Base-by-base conservation (phyloP, 179 eudicot species). In the Corrigiola litoralis region DNA sequence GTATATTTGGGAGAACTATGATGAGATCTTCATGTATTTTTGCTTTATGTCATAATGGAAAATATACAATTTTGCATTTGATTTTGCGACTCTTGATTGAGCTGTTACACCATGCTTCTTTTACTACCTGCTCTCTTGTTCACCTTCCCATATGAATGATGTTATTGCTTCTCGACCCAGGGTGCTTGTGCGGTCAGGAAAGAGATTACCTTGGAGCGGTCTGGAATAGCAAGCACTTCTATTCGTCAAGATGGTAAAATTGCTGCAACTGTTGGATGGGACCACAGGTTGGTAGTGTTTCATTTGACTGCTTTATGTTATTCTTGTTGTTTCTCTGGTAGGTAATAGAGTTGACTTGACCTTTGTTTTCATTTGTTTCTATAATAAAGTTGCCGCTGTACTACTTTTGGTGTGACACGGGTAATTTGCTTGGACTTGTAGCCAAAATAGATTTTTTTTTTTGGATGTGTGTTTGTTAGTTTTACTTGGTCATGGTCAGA, bases 231-330 rank as follows among this genome's bases (percentile, higher is more conserved):
- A 17, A 82, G 79, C 45, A 67, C 78, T 42, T 81, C 90, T 32
- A 85, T 89, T 67, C 77, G 94, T 18, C 61, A 80, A 25, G 96
- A 89, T 77, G 79, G 79, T 27, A 87, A 81, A 70, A 83, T 89
- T 58, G 77, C 71, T 54, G 96, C 94, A 58, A 81, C 90, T 63
- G 94, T 89, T 72, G 96, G 96, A 49, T 82, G 97, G 97, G 97
- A 90, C 71, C 89, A 78, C 70, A 75, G 95, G 95, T 87, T 68
- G 52, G 77, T 73, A 42, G 21, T 47, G 11, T 50, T 53, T 50
- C 13, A 33, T 34, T 53, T n/a, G 49, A 37, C 55, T 49, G 2
- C 47, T 34, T 58, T 20, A 24, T 62, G 24, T 0, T 32, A n/a
- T 10, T 56, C 14, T 34, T 33, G 14, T 34, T 36, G 1, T 21